Evolutionary conservation across 225 moss, liverwort and hornwort species (phyloP).

Genomic region (Bryum argenteum): DNA sequence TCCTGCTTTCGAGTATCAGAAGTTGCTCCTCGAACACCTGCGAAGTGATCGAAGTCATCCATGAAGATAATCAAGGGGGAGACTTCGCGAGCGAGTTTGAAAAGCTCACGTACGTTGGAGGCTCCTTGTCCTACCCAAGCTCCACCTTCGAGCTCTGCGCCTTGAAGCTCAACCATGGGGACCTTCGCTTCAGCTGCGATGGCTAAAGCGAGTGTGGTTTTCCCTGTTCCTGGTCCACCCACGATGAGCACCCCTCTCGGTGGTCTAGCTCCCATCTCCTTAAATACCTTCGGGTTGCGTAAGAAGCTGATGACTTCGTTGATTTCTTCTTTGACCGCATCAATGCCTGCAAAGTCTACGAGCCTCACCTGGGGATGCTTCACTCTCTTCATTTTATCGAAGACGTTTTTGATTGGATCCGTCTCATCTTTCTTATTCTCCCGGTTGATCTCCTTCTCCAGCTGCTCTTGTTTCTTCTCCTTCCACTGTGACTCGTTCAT

Average conservation of each 20-base stretch:
- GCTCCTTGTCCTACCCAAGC: conserved; percentile 99
- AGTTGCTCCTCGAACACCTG: conserved; percentile 96
- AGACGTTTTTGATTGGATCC: conserved; percentile 92
- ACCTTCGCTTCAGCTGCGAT: conserved; percentile 99
- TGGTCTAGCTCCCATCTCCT: conserved; percentile 94
- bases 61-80: conserved; percentile 98
- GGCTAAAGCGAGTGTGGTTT: conserved; percentile 93
- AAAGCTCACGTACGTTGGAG: conserved; percentile 97
- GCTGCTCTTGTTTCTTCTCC: conserved; percentile 78
- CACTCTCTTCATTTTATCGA: conserved; percentile 99
- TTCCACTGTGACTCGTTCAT: conserved; percentile 88
- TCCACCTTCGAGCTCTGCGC: conserved; percentile 98
- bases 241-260: conserved; percentile 96
- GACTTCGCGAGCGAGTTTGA: conserved; percentile 89
- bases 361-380: conserved; percentile 86
- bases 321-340: conserved; percentile 95
- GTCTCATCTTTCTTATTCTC: conserved; percentile 80
- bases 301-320: conserved; percentile 90
- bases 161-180: conserved; percentile 95
- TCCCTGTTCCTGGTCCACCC: conserved; percentile 96
- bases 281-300: conserved; percentile 80
- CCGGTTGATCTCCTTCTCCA: conserved; percentile 82
- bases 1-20: conserved; percentile 99
- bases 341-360: conserved; percentile 96
- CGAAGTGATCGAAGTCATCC: conserved; percentile 99